Evolutionary conservation across 176 grass and related monocot species (phyloP).

Genomic region (Eleusine indica): DNA sequence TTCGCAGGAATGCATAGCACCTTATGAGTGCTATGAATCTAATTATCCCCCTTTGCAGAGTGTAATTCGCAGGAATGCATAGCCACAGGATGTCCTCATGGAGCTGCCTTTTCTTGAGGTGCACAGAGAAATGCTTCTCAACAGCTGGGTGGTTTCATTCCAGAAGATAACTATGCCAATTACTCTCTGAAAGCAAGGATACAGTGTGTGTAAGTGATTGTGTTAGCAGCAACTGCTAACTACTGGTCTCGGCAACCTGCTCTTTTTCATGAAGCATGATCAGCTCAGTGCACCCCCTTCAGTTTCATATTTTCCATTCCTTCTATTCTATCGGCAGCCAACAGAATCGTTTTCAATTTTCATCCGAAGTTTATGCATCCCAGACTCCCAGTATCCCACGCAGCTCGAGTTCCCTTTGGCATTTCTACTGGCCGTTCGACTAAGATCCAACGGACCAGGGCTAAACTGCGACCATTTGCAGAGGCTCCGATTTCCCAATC

Average conservation of each 20-base stretch:
- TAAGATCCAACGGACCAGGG: conserved; percentile 14
- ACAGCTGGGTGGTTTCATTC: background rate
- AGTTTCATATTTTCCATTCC: background rate
- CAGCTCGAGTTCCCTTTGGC: background rate
- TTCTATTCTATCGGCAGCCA: background rate
- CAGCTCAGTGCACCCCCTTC: background rate
- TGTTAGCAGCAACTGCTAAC: background rate
- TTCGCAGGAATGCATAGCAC: conserved; percentile 3
- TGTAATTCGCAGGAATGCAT: conserved; percentile 12
- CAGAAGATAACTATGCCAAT: background rate
- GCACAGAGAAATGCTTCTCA: background rate
- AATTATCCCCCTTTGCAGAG: background rate
- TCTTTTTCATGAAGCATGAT: background rate
- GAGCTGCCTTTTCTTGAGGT: background rate
- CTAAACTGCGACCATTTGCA: background rate
- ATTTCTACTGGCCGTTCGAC: background rate
- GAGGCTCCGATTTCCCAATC: background rate
- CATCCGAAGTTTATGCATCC: background rate
- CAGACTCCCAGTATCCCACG: too few relatives aligned
- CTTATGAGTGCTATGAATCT: too few relatives aligned
- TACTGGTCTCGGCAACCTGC: background rate
- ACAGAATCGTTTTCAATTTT: background rate
- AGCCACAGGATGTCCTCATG: background rate
- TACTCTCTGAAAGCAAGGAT: background rate
- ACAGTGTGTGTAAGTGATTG: background rate